Base-by-base conservation (phyloP, 129 eudicot genomes). In the Tagetes erecta region DNA sequence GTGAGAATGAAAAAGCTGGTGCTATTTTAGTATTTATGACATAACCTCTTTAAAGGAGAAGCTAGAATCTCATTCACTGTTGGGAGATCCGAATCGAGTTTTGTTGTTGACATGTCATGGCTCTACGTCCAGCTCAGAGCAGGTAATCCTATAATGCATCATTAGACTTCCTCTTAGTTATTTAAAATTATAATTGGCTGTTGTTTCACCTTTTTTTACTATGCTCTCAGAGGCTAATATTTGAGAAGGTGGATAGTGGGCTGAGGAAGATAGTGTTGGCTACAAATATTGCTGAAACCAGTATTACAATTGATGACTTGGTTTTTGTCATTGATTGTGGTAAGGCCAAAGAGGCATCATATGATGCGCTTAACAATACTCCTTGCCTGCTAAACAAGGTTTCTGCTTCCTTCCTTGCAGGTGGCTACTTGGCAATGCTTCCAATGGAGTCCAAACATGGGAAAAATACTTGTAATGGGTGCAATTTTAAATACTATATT, bases 371-470 rank as follows among this genome's bases (percentile, higher is more conserved):
- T 34, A 92, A 92, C 68, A 92, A 92, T 69, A 85, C 94, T 70
- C 94, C 98, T 72, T 89, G 98, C 49, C 74, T 92, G 82, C 91
- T 92, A 66, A 89, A 96, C 1, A 92, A 92, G 82, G 96, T 84
- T 79, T 89, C 94, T 57, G 96, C 96, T 20, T 20, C 27, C 27
- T 20, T 47, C 3, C 46, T 67, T 60, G 64, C 91, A 92, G 97
- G 97, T 14, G 82, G 81, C 67, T 92, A 89, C 84, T 78, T 92
- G 79, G 76, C 96, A 72, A 86, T 80, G 89, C 91, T 92, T 82
- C 97, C 96, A 8, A 78, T 89, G 96, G 97, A 92, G 82, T 96
- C 97, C 34, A 92, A 92, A 82, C 96, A 81, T 58, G 96, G 96
- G 97, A 81, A 92, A 92, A 78, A 89, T 92, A 93, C 96, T 92